These are phyloP conservation scores for Cupressus sempervirens DNA, from an alignment of 75 land plant species.

Conservation along the genomic window DNA sequence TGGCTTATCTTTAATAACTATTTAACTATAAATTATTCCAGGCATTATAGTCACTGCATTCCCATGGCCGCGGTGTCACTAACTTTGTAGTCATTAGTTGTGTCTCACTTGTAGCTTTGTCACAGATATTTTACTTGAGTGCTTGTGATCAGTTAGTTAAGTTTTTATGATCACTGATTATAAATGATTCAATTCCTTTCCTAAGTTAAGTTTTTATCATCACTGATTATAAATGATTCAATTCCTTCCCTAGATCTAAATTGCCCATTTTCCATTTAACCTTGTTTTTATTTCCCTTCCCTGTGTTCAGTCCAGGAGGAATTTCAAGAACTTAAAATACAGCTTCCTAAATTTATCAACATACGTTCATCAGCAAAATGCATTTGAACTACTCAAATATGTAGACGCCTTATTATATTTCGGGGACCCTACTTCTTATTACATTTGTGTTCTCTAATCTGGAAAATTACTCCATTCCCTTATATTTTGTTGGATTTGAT, in stretches of 20 bases:
- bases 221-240: too few species aligned
- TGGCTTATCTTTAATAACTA: neutral
- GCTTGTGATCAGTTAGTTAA: neutral
- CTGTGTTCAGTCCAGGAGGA: neutral
- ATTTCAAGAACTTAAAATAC: neutral
- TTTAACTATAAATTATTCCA: neutral
- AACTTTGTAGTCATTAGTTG: neutral
- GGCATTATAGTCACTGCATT: neutral
- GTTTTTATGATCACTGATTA: neutral
- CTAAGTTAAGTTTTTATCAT: too few species aligned
- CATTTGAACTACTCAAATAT: neutral
- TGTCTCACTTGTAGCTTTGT: neutral
- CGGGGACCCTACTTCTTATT: neutral
- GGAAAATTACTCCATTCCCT: neutral
- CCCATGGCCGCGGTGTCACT: neutral
- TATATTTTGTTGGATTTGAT: too few species aligned
- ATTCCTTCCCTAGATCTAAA: neutral
- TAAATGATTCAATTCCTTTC: too few species aligned
- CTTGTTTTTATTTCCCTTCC: neutral
- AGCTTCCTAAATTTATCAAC: neutral
- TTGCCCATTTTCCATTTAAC: neutral
- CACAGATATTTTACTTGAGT: neutral
- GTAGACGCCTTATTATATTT: neutral
- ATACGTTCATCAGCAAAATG: neutral
- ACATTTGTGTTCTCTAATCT: neutral